A percentile compares a stretch with the other conserved stretches of the same genome.
phyloP scores from a whole-genome alignment of 2,329 filamentous ascomycete species.

The Myriangium duriaei region DNA sequence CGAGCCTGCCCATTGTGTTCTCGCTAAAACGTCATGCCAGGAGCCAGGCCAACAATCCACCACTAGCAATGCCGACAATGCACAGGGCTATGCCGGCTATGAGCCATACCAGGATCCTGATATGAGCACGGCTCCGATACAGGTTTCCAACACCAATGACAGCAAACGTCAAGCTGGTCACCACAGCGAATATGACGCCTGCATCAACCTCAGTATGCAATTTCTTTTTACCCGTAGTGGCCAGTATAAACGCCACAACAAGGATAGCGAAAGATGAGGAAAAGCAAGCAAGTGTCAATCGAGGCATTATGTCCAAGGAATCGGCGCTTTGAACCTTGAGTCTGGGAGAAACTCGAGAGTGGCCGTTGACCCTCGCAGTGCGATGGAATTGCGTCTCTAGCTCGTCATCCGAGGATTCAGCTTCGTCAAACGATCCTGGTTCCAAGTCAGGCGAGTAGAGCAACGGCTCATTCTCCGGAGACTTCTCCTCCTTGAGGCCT shows the following conservation, averaged over 20 bases:
- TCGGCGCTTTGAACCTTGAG: background rate
- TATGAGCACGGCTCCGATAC: slow-evolving; percentile 38
- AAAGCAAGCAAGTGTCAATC: slow-evolving; percentile 40
- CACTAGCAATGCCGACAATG: slow-evolving; percentile 37
- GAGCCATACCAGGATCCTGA: slow-evolving; percentile 33
- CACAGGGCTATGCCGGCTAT: slow-evolving; percentile 34
- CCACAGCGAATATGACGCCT: slow-evolving; percentile 56
- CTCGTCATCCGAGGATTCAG: slow-evolving; percentile 22
- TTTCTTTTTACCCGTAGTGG: slow-evolving; percentile 55
- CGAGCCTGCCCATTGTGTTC: too few species aligned
- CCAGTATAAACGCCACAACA: slow-evolving; percentile 51
- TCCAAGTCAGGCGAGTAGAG: slow-evolving; percentile 11
- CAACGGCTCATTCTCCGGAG: slow-evolving; percentile 17
- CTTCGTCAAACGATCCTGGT: slow-evolving; percentile 14
- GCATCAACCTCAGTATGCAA: slow-evolving; percentile 60
- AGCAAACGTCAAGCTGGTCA: slow-evolving; percentile 51
- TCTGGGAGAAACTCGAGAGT: background rate
- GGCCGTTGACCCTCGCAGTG: slow-evolving; percentile 5
- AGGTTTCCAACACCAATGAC: slow-evolving; percentile 49
- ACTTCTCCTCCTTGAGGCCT: slow-evolving; percentile 20
- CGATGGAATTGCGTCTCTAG: slow-evolving; percentile 1
- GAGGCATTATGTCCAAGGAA: slow-evolving; percentile 12
- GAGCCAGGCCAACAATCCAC: slow-evolving; percentile 41
- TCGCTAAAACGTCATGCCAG: slow-evolving; percentile 20
- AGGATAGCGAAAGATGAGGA: slow-evolving; percentile 50